Evolutionary conservation across 129 eudicot species (phyloP).

Genomic region (Chrysanthemum makinoi): DNA sequence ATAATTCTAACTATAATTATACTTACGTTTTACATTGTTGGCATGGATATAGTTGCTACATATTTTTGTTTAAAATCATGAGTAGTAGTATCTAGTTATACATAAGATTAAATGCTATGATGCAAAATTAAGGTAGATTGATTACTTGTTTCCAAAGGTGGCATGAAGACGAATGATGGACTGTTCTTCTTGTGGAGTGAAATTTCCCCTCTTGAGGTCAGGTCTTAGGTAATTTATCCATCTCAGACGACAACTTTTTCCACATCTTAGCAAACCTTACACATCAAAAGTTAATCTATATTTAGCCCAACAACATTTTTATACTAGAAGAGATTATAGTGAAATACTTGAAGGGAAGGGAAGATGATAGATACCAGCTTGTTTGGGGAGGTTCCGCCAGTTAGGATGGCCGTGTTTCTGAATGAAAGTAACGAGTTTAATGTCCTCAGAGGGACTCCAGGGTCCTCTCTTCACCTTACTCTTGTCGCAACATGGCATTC

Average conservation of each 20-base stretch:
- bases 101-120: no score
- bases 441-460: slow-evolving; percentile 79
- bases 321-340: no score
- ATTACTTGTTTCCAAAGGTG: slow-evolving; percentile 72
- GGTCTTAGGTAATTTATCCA: slow-evolving; percentile 94
- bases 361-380: slow-evolving; percentile 51
- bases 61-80: no score
- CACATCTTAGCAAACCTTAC: slow-evolving; percentile 73
- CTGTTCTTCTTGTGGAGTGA: slow-evolving; percentile 63
- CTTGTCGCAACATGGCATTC: slow-evolving; percentile 85
- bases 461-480: slow-evolving; percentile 76
- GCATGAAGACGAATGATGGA: slow-evolving; percentile 64
- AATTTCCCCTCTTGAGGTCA: slow-evolving; percentile 76
- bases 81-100: no score
- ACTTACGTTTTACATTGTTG: no score
- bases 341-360: no score
- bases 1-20: no score
- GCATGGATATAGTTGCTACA: no score
- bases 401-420: slow-evolving; percentile 61
- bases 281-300: background rate
- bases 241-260: slow-evolving; percentile 86
- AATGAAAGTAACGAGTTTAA: slow-evolving; percentile 50
- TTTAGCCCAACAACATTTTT: no score
- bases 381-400: slow-evolving; percentile 83
- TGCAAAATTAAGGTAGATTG: no score